phyloP scores from a whole-genome alignment of 768 basidiomycete species.

The Tephrocybe sp. region DNA sequence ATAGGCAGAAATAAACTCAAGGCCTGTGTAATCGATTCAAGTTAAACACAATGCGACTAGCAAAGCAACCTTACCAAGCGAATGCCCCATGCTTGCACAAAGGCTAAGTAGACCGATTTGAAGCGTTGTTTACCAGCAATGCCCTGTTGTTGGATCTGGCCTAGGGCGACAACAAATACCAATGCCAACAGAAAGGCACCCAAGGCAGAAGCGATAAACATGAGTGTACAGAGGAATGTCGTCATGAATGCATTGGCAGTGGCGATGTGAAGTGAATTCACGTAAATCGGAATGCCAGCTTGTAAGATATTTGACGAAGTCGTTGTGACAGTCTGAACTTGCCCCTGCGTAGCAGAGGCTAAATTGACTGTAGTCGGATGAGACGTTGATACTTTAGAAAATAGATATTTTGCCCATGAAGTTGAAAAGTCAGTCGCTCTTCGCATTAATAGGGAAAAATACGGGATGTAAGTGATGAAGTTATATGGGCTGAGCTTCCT shows the following conservation, averaged over 20 bases:
- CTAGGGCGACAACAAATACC: constrained; percentile 32
- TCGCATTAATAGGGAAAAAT: background rate
- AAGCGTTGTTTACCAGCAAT: constrained; percentile 10
- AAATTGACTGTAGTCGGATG: background rate
- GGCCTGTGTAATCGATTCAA: constrained; percentile 34
- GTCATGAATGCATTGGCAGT: constrained; percentile 91
- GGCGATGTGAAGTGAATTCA: constrained; percentile 73
- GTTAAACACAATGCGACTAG: background rate
- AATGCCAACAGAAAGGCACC: constrained; percentile 53
- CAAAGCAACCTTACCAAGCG: constrained; percentile 53
- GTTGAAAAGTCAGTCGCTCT: background rate
- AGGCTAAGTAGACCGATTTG: constrained; percentile 37
- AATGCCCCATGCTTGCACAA: constrained; percentile 58
- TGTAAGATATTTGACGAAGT: constrained; percentile 65
- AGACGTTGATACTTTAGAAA: background rate
- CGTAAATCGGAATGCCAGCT: constrained; percentile 81
- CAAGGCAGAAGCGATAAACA: constrained; percentile 59
- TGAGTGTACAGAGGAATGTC: constrained; percentile 71
- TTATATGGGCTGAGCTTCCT: constrained; percentile 82
- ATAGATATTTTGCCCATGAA: background rate
- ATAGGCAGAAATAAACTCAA: constrained; percentile 69
- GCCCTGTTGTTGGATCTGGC: constrained; percentile 19
- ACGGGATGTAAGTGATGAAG: constrained; percentile 1
- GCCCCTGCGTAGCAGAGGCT: constrained; percentile 19
- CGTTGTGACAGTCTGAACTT: constrained; percentile 65